Evolutionary conservation across 208 protist species (phyloP).

Genomic region (Trypanosomatidae sp.): DNA sequence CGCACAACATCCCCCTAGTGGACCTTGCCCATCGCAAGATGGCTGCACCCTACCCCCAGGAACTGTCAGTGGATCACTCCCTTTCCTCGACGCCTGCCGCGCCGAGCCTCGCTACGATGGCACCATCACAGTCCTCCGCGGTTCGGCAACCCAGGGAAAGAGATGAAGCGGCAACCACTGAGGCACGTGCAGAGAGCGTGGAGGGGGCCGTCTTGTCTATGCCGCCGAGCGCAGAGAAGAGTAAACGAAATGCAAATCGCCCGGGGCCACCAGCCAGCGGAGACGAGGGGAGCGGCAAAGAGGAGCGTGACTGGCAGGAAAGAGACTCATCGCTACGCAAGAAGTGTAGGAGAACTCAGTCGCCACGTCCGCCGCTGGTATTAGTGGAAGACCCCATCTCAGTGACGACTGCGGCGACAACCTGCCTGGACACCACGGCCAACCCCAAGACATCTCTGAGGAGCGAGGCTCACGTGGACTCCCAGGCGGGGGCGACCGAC

Average conservation of each 20-base stretch:
- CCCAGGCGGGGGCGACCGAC: constrained; percentile 10
- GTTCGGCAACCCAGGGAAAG: background rate
- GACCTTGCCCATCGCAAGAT: background rate
- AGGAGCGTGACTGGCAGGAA: background rate
- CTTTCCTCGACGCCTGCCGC: no score
- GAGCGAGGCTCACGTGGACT: background rate
- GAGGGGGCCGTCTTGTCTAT: background rate
- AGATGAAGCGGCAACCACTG: background rate
- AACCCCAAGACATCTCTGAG: background rate
- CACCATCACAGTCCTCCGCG: background rate
- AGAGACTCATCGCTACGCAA: background rate
- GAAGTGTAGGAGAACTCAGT: background rate
- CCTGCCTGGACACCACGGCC: background rate
- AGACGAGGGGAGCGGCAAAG: background rate
- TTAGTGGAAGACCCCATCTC: background rate
- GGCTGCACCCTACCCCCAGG: background rate
- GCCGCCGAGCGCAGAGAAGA: background rate
- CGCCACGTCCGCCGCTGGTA: background rate
- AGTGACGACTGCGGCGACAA: background rate
- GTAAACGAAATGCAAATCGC: background rate
- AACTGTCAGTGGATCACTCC: background rate
- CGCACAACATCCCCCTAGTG: constrained; percentile 20
- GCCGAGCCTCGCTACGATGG: no score
- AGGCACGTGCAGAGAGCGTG: background rate
- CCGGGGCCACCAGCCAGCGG: background rate